Evolutionary conservation across 768 basidiomycete species (phyloP).

Genomic region (Suillus decipiens): DNA sequence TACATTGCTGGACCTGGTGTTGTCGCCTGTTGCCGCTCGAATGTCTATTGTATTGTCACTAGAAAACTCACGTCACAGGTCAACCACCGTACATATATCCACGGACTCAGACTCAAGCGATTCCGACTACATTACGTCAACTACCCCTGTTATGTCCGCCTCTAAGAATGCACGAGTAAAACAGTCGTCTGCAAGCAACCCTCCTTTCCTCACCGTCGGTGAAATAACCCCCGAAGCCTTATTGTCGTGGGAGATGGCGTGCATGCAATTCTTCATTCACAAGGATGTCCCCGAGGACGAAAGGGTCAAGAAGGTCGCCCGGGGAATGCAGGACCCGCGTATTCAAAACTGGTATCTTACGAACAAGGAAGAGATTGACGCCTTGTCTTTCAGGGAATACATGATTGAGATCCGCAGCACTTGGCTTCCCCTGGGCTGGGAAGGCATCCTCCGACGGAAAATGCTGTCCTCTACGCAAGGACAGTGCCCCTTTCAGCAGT

Average conservation of each 20-base stretch:
- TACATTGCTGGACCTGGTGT: too few relatives aligned
- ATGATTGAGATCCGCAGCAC: not conserved
- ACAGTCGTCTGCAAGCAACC: not conserved
- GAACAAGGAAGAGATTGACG: not conserved
- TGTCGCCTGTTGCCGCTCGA: too few relatives aligned
- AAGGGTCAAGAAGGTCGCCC: conserved; percentile 2
- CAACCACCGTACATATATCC: not conserved
- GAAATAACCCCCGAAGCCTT: too few relatives aligned
- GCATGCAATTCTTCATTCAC: not conserved
- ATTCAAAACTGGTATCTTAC: conserved; percentile 15
- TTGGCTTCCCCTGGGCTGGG: conserved; percentile 19
- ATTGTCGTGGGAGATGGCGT: not conserved
- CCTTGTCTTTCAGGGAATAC: not conserved
- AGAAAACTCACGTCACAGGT: too few relatives aligned
- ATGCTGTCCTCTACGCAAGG: not conserved
- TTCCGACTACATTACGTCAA: not conserved
- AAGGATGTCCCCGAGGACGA: not conserved
- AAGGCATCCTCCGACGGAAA: not conserved
- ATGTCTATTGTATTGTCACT: too few relatives aligned
- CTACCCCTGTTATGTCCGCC: not conserved
- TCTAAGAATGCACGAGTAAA: not conserved
- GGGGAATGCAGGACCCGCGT: conserved; percentile 7
- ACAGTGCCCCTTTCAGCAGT: not conserved
- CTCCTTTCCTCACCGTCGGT: not conserved
- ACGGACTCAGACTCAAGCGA: not conserved